These are phyloP conservation scores for Arxiozyma bovina DNA, from an alignment of 1,139 yeast species.

Conservation along the genomic window DNA sequence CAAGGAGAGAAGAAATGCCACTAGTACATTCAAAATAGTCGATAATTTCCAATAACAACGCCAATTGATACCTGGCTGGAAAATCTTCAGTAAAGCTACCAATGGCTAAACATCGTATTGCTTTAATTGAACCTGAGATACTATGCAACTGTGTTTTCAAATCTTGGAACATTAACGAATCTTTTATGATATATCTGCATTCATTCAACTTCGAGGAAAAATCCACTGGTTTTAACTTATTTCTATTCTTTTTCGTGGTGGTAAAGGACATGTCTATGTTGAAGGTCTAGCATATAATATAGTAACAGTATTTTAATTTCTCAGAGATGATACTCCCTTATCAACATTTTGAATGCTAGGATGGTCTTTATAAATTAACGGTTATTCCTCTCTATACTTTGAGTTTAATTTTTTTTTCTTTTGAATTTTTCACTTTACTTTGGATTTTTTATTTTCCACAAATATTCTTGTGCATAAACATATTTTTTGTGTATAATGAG, in stretches of 20 bases:
- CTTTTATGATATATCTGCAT: constrained; percentile 15
- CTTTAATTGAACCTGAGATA: constrained; percentile 12
- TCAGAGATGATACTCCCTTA: neutral
- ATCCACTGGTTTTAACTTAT: constrained; percentile 4
- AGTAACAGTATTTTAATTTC: neutral
- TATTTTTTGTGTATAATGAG: neutral
- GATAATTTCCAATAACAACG: constrained; percentile 40
- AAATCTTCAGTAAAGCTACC: constrained; percentile 55
- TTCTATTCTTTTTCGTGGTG: neutral
- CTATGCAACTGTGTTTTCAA: constrained; percentile 14
- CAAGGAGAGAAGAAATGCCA: constrained; percentile 12
- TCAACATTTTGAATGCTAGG: no score
- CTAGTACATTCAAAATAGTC: constrained; percentile 15
- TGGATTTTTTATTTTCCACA: neutral
- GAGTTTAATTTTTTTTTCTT: no score
- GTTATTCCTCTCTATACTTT: no score
- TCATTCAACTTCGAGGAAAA: constrained; percentile 3
- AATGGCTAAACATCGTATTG: constrained; percentile 60
- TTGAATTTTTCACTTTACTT: neutral
- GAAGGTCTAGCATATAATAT: neutral
- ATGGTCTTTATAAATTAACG: no score
- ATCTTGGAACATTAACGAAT: constrained; percentile 28
- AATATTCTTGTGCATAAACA: neutral
- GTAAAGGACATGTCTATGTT: neutral
- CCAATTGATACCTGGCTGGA: constrained; percentile 59